Conservation (phyloP, 2,329 filamentous ascomycete species). For the Fusarium sp. region DNA sequence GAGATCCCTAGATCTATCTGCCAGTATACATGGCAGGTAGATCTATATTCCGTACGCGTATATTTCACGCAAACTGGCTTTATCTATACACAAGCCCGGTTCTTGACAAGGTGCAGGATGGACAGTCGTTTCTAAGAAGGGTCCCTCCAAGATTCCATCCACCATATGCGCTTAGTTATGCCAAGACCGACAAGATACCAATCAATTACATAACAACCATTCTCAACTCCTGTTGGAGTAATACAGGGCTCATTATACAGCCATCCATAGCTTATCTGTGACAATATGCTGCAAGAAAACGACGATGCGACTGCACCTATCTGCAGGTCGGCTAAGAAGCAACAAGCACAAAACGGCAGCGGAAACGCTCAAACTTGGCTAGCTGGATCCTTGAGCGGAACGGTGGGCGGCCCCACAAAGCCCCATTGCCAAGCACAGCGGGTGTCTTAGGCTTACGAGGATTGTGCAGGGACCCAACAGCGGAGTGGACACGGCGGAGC, state of each 20-base stretch:
- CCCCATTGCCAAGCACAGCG: slow-evolving; percentile 30
- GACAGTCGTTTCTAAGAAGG: not conserved
- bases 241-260: not conserved
- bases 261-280: slow-evolving; percentile 30
- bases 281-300: slow-evolving; percentile 28
- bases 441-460: slow-evolving; percentile 25
- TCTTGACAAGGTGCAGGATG: slow-evolving; percentile 11
- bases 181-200: slow-evolving; percentile 29
- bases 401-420: slow-evolving; percentile 36
- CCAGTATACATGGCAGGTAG: not conserved
- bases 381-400: slow-evolving; percentile 27
- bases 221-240: slow-evolving; percentile 19
- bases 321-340: slow-evolving; percentile 8
- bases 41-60: slow-evolving; percentile 15
- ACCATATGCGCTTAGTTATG: slow-evolving; percentile 3
- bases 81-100: too few relatives aligned
- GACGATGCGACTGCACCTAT: slow-evolving; percentile 9
- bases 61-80: not conserved
- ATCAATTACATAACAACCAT: slow-evolving; percentile 23
- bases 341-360: slow-evolving; percentile 18
- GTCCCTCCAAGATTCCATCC: slow-evolving; percentile 1
- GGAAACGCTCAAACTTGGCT: not conserved
- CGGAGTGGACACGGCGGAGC: slow-evolving; percentile 38
- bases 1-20: slow-evolving; percentile 10
- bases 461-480: slow-evolving; percentile 24